phyloP scores from a whole-genome alignment of 2,329 filamentous ascomycete species.

The Fusarium illudens region DNA sequence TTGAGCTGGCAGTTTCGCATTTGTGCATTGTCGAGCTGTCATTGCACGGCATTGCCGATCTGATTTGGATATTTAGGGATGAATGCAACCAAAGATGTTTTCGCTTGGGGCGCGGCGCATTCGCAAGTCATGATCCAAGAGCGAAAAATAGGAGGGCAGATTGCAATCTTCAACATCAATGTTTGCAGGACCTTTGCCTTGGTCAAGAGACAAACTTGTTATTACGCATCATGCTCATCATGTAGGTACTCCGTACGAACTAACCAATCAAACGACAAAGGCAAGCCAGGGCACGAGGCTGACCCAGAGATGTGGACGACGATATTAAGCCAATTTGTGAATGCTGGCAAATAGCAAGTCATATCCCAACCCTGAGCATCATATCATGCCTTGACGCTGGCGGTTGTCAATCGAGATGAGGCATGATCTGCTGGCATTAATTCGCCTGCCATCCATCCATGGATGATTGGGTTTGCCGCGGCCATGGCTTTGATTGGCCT shows the following conservation, averaged over 20 bases:
- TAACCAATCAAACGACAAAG: constrained; percentile 1
- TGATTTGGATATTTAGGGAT: constrained; percentile 7
- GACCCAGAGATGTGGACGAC: background rate
- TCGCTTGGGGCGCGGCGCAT: background rate
- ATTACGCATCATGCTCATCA: constrained; percentile 6
- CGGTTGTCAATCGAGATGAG: constrained; percentile 25
- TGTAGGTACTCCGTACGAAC: background rate
- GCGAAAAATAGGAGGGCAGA: background rate
- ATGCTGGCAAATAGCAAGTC: background rate
- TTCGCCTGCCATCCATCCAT: background rate
- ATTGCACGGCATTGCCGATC: constrained; percentile 15
- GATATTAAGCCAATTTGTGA: constrained; percentile 1
- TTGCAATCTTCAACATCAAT: background rate
- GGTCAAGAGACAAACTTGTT: background rate
- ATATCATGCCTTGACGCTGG: constrained; percentile 15
- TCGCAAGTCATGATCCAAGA: background rate
- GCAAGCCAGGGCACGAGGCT: background rate
- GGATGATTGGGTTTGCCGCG: constrained; percentile 22
- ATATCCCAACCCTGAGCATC: background rate
- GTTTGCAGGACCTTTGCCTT: background rate
- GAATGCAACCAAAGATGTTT: constrained; percentile 1
- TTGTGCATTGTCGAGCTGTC: background rate
- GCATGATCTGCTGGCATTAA: background rate
- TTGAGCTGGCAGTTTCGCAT: constrained; percentile 8
- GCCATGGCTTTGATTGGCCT: constrained; percentile 9